Conservation (phyloP, 768 basidiomycete genomes). For the Tulasnella sp. region DNA sequence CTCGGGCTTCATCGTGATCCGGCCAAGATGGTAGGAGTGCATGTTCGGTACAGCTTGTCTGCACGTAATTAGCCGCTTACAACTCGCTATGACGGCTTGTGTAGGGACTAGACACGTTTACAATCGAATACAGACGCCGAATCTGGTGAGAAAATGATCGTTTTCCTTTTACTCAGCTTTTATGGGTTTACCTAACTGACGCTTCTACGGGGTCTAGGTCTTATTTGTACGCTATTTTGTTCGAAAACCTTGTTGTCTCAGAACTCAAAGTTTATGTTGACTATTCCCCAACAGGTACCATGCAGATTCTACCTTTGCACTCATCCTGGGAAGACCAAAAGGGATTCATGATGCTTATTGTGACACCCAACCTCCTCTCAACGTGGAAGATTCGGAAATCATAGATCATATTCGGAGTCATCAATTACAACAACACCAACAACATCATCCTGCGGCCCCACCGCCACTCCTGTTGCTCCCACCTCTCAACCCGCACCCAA, state of each 20-base stretch:
- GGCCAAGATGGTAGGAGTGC: conserved; percentile 68
- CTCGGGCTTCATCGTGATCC: conserved; percentile 87
- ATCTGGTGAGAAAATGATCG: conserved; percentile 48
- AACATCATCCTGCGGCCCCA: conserved; percentile 31
- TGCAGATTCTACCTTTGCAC: conserved; percentile 82
- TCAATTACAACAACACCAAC: conserved; percentile 35
- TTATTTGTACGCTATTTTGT: conserved; percentile 29
- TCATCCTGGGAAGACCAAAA: conserved; percentile 77
- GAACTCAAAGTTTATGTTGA: neutral
- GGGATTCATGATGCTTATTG: conserved; percentile 77
- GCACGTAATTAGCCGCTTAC: conserved; percentile 23
- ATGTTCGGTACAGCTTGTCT: too few species aligned
- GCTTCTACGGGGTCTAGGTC: conserved; percentile 55
- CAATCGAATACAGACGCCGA: conserved; percentile 78
- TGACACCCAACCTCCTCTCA: conserved; percentile 64
- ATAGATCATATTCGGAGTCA: conserved; percentile 22
- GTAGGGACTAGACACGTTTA: conserved; percentile 57
- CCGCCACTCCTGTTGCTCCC: conserved; percentile 3
- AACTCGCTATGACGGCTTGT: neutral
- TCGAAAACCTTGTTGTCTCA: neutral
- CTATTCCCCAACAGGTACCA: conserved; percentile 48
- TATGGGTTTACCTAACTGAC: conserved; percentile 13
- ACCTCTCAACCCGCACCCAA: conserved; percentile 21
- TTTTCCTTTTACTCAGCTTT: neutral
- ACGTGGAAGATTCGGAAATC: conserved; percentile 40